These are phyloP conservation scores for Pleurotus cornucopiae DNA, from an alignment of 768 basidiomycete species.

Conservation along the genomic window DNA sequence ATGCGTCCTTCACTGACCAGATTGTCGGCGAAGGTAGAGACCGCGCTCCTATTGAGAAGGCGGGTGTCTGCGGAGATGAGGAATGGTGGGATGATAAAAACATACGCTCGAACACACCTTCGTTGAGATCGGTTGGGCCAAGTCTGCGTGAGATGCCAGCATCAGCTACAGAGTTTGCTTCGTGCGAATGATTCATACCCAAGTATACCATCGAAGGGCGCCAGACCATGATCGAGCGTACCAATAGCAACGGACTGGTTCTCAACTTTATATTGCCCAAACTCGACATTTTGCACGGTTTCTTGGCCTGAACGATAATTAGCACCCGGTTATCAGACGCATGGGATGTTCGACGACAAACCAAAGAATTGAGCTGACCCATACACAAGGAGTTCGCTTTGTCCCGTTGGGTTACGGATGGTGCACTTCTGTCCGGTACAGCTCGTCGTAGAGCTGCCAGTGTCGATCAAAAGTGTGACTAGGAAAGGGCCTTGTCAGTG, in stretches of 20 bases:
- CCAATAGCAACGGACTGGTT: not conserved
- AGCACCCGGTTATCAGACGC: too few relatives aligned
- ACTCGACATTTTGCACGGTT: too few relatives aligned
- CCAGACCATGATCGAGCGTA: not conserved
- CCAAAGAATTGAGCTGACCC: not conserved
- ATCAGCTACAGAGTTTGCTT: not conserved
- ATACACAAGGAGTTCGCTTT: not conserved
- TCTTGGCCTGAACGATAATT: too few relatives aligned
- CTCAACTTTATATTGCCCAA: too few relatives aligned
- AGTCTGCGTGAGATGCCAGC: not conserved
- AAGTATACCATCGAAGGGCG: not conserved
- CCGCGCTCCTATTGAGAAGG: slow-evolving; percentile 8
- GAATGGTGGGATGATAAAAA: not conserved
- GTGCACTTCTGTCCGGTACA: not conserved
- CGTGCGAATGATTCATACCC: not conserved
- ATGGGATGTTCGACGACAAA: not conserved
- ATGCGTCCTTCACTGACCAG: slow-evolving; percentile 28
- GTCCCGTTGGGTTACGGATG: not conserved
- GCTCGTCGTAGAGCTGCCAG: not conserved
- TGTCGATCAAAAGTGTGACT: not conserved
- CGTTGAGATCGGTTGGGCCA: not conserved
- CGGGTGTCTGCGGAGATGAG: slow-evolving; percentile 5
- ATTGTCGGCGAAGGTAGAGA: slow-evolving; percentile 40
- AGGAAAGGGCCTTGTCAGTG: not conserved
- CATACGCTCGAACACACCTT: not conserved